These are phyloP conservation scores for Blakeslea trispora DNA, from an alignment of 371 early-diverging fungal species.

Conservation along the genomic window DNA sequence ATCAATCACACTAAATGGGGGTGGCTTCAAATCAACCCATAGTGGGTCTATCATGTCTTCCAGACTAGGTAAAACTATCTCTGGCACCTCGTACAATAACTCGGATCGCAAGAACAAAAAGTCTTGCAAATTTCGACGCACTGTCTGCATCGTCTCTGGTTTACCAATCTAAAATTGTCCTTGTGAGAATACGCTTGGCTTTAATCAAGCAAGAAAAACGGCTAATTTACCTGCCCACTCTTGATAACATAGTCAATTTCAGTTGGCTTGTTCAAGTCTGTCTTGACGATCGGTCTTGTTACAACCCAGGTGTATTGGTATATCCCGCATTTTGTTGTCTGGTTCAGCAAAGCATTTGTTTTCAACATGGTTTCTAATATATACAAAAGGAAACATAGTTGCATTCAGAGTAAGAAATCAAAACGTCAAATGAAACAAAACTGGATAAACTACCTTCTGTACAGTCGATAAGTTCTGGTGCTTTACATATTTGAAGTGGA, in stretches of 20 bases:
- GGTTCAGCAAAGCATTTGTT: not conserved
- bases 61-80: conserved; percentile 55
- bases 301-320: conserved; percentile 24
- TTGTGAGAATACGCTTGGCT: not conserved
- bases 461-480: conserved; percentile 25
- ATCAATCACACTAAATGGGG: conserved; percentile 39
- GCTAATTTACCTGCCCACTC: conserved; percentile 38
- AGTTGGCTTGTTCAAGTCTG: conserved; percentile 20
- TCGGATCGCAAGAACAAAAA: conserved; percentile 48
- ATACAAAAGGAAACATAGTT: not conserved
- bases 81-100: conserved; percentile 48
- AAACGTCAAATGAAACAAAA: not conserved
- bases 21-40: conserved; percentile 42
- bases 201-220: not conserved
- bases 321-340: not conserved
- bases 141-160: conserved; percentile 35
- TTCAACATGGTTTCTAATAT: conserved; percentile 9
- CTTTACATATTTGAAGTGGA: conserved; percentile 41
- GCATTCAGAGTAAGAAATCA: too few relatives aligned
- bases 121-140: conserved; percentile 48
- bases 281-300: conserved; percentile 35
- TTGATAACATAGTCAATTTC: conserved; percentile 41
- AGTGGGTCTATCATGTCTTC: conserved; percentile 40
- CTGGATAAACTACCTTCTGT: conserved; percentile 37
- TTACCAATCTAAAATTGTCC: conserved; percentile 22